Conservation (phyloP, 352 stramenopile genomes). For the Peronospora belbahrii region DNA sequence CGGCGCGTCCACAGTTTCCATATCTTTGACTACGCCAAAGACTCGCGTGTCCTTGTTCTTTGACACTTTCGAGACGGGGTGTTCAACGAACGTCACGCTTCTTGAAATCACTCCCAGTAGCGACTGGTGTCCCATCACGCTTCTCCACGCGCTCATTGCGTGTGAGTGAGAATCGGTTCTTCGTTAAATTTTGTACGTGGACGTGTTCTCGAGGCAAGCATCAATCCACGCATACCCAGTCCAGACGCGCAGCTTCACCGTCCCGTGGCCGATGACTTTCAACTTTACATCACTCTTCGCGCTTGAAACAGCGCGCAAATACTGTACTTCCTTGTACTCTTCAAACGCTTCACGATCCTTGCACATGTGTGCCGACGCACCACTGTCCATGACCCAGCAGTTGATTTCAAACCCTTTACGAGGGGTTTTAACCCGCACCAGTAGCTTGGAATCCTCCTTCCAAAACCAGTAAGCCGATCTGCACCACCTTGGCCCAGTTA, state of each 20-base stretch:
- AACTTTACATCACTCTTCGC: neutral
- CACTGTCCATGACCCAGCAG: neutral
- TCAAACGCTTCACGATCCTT: constrained; percentile 2
- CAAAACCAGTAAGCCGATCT: no score
- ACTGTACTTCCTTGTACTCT: neutral
- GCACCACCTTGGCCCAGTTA: no score
- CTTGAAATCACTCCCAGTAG: neutral
- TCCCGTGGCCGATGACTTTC: neutral
- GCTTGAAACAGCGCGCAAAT: neutral
- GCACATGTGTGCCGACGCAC: neutral
- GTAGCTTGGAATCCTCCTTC: no score
- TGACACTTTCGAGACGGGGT: no score
- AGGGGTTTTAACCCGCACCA: no score
- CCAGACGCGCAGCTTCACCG: neutral
- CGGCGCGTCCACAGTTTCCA: neutral
- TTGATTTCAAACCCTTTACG: no score
- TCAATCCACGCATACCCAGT: neutral
- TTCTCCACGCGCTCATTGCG: neutral
- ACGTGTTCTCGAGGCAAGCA: neutral
- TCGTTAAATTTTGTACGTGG: neutral
- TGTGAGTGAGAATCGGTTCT: neutral
- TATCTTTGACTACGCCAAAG: neutral
- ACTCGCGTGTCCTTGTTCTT: no score
- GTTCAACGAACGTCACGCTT: no score
- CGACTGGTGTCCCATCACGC: no score